A percentile compares a stretch with the other conserved stretches of the same genome.
These are phyloP conservation scores for Gleditsia sinensis DNA, from an alignment of 306 rosid species.

Conservation along the genomic window DNA sequence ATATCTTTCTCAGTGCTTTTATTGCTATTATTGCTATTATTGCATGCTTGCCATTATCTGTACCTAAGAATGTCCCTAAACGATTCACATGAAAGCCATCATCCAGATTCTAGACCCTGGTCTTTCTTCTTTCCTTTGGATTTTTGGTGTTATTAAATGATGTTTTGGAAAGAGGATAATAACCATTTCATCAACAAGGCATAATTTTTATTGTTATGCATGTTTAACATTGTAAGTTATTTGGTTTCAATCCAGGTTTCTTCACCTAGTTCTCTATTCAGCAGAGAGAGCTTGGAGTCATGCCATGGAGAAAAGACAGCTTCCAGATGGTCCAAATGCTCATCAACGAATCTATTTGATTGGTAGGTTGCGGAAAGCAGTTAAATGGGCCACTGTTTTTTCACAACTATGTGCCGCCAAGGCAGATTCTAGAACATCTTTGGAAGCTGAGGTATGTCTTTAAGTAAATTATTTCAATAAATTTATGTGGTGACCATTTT, in stretches of 20 bases:
- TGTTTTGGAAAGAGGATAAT: neutral
- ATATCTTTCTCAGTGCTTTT: constrained; percentile 12
- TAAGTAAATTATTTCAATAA: constrained; percentile 17
- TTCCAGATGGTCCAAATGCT: constrained; percentile 91
- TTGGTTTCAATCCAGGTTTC: constrained; percentile 72
- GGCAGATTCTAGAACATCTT: constrained; percentile 95
- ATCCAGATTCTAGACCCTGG: constrained; percentile 1
- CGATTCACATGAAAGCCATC: constrained; percentile 5
- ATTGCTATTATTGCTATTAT: neutral
- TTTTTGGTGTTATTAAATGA: neutral
- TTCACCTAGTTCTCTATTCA: constrained; percentile 79
- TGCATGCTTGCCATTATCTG: constrained; percentile 9
- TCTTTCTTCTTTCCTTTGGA: neutral
- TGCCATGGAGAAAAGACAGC: constrained; percentile 99
- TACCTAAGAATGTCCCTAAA: constrained; percentile 3
- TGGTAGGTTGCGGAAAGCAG: constrained; percentile 97
- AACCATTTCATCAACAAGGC: neutral
- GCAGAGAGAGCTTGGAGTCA: constrained; percentile 99
- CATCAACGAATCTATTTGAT: constrained; percentile 85
- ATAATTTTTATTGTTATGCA: neutral
- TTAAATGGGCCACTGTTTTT: constrained; percentile 88
- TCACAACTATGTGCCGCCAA: constrained; percentile 84
- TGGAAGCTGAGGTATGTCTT: constrained; percentile 91
- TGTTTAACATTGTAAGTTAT: constrained; percentile 29
- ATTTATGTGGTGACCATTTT: neutral